These are phyloP conservation scores for Hygrophila difformis DNA, from an alignment of 257 asterid genomes.

Conservation along the genomic window DNA sequence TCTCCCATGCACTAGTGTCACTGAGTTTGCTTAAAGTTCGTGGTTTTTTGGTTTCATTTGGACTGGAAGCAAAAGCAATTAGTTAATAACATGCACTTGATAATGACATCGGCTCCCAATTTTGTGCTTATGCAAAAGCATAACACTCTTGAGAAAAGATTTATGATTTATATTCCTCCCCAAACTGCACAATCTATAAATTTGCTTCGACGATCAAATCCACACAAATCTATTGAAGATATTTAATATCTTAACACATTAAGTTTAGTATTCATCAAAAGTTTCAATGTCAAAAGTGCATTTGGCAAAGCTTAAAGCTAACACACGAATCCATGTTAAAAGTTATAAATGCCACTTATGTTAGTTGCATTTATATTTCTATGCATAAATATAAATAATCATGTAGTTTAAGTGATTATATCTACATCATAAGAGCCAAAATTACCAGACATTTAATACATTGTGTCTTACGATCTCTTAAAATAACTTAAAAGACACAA, in stretches of 20 bases:
- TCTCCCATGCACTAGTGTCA: slow-evolving; percentile 89
- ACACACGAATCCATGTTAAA: too few relatives aligned
- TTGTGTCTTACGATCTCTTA: too few relatives aligned
- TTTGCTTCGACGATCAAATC: neutral
- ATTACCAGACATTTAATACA: too few relatives aligned
- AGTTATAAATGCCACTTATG: too few relatives aligned
- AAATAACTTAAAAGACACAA: too few relatives aligned
- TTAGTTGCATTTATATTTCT: too few relatives aligned
- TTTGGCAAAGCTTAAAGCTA: too few relatives aligned
- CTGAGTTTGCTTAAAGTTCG: slow-evolving; percentile 75
- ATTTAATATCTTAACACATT: neutral
- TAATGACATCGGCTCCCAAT: slow-evolving; percentile 1
- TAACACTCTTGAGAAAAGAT: neutral
- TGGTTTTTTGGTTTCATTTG: slow-evolving; percentile 78
- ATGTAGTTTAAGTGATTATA: too few relatives aligned
- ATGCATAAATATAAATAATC: too few relatives aligned
- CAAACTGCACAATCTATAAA: slow-evolving; percentile 1
- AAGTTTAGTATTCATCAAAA: neutral
- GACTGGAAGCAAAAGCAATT: slow-evolving; percentile 38
- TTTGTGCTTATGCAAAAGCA: neutral
- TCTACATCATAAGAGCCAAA: too few relatives aligned
- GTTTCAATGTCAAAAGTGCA: too few relatives aligned
- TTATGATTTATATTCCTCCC: neutral
- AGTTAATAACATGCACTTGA: slow-evolving; percentile 1
- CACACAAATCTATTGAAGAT: neutral